Evolutionary conservation across 2,329 filamentous ascomycete species (phyloP), one percentile per base, ranked within the genome.

Genomic region (Botrytis byssoidea): DNA sequence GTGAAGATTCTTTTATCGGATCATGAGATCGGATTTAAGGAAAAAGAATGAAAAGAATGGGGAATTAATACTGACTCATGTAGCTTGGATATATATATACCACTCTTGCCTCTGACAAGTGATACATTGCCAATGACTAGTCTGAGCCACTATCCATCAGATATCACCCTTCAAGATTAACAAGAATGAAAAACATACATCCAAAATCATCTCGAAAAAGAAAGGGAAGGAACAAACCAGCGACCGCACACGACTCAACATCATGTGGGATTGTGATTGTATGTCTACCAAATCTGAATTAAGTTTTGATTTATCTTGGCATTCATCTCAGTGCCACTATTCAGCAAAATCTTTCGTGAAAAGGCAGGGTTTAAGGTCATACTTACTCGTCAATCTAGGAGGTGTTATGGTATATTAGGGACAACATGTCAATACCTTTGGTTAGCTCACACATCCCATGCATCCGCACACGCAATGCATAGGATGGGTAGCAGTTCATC

Each of bases 191-290:
- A 37, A 61, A 88, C 85, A 78, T 88, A 2, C 89, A 89, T 75
- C 84, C 83, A 0, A 84, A 82, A 0, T 86, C 86, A 0, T 86
- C 85, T 0, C 86, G 86, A 7, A 51, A 51, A n/a, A n/a, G n/a
- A n/a, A n/a, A n/a, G n/a, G n/a, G n/a, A n/a, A n/a, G n/a, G n/a
- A n/a, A n/a, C n/a, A n/a, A n/a, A n/a, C n/a, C n/a, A n/a, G n/a
- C n/a, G n/a, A n/a, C n/a, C n/a, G n/a, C n/a, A n/a, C 7, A 35
- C 20, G 29, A 66, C 8, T 35, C 0, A 81, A 83, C 25, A 88
- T 89, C 86, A 89, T 59, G 85, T 67, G 87, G 85, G 0, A 87
- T 85, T 0, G 82, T 90, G 0, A 86, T 90, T 0, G 83, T 89
- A 4, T 87, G 85, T 57, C 82, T 90, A 0, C 76, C 74, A 76